Evolutionary conservation across 1,284 basidiomycete genomes (phyloP), one percentile per base, ranked within the genome.

Genomic region (Melampsora americana): DNA sequence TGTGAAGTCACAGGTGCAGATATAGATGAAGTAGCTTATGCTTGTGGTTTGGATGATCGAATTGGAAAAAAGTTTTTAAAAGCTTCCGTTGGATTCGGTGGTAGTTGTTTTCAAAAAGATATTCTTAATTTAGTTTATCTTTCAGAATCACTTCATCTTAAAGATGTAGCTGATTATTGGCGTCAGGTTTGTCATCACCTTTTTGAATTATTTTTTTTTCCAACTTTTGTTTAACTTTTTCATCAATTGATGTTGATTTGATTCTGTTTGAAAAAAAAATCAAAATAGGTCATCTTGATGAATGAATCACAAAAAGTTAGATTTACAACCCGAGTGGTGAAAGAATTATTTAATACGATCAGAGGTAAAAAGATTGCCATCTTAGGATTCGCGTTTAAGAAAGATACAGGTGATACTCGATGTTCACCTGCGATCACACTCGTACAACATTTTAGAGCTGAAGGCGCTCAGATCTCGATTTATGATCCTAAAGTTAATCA

Each of bases 1-100:
- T 99, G 96, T 84, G 96, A 99, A 85, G 94, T 93, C n/a, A 99
- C 96, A 6, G 96, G 95, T 68, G 96, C 96, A 77, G 95, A 95
- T 86, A 93, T 99, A 77, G 93, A 97, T 84, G 96, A 99, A 85
- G 95, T 99, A 79, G 90, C 96, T 1, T 88, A 92, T 82, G 95
- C 96, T 12, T 91, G 97, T 82, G 95, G 95, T 42, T 90, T 90
- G 80, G 96, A 99, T 84, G 87, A 89, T 30, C 92, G 96, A 79
- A 88, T 99, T 77, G 96, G 96, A 4, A 88, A 92, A 81, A 95
- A 93, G 84, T 99, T 99, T 89, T 87, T 99, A 81, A 93, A 92
- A 84, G 92, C 93, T 50, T 92, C 90, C 59, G 92, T 95, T 78
- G 93, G 95, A n/a, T 99, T 98, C 81, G 95, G 95, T 79, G 95